A percentile compares a stretch with the other conserved stretches of the same genome.
Evolutionary conservation across 192 early-diverging fungal species (phyloP).

Genomic region (Lobulomyces angularis): DNA sequence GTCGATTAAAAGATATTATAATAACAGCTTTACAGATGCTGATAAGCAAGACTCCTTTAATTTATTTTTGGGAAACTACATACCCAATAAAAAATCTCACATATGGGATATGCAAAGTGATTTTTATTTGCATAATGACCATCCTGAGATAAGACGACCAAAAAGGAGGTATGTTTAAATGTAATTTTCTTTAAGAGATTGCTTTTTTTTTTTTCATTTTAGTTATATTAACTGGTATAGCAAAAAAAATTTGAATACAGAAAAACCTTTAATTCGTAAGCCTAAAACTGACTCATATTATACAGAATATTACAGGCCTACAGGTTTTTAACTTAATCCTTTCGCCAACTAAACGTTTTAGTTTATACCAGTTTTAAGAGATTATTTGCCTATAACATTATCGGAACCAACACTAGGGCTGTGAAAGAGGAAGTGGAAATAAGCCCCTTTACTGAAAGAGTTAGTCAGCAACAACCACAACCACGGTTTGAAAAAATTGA

Average conservation of each 20-base stretch:
- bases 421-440: conserved; percentile 18
- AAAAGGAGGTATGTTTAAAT: conserved; percentile 34
- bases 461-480: conserved; percentile 16
- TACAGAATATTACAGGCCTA: conserved; percentile 24
- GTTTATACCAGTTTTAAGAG: conserved; percentile 62
- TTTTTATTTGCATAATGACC: conserved; percentile 64
- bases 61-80: conserved; percentile 69
- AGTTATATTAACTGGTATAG: conserved; percentile 60
- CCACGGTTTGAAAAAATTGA: conserved; percentile 1
- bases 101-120: conserved; percentile 72
- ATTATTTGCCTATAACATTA: conserved; percentile 79
- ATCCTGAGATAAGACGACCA: conserved; percentile 27
- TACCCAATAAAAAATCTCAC: conserved; percentile 20
- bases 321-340: conserved; percentile 78
- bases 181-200: background rate
- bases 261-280: conserved; percentile 13
- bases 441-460: conserved; percentile 35
- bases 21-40: conserved; percentile 84
- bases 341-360: conserved; percentile 61
- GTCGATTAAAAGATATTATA: conserved; percentile 79
- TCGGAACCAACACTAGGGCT: conserved; percentile 47
- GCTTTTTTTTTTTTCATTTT: background rate
- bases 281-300: conserved; percentile 7
- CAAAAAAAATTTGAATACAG: conserved; percentile 22
- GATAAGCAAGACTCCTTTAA: conserved; percentile 97